These are phyloP conservation scores for Primulina tabacum DNA, from an alignment of 257 asterid species.

Conservation along the genomic window DNA sequence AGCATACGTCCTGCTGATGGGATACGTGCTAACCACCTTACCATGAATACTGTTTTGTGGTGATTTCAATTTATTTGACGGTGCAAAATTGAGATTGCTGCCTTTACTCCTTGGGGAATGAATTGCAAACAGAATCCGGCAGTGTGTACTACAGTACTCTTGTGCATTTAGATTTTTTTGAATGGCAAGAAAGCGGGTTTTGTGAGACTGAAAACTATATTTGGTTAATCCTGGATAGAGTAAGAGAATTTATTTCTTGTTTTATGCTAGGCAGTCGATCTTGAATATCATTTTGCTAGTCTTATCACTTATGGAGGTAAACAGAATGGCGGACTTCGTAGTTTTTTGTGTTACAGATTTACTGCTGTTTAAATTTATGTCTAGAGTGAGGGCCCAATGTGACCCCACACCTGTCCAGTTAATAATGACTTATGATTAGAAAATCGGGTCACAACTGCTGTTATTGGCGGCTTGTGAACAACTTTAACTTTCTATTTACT, in stretches of 20 bases:
- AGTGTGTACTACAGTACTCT: background rate
- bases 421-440: background rate
- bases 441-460: background rate
- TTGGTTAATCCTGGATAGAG: background rate
- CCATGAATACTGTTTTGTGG: too few relatives aligned
- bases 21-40: too few relatives aligned
- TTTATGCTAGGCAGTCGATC: background rate
- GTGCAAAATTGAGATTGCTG: too few relatives aligned
- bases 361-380: too few relatives aligned
- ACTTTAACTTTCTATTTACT: too few relatives aligned
- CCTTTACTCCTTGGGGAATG: background rate
- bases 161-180: background rate
- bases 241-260: background rate
- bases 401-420: conserved; percentile 12
- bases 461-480: background rate
- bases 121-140: background rate
- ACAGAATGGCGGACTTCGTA: too few relatives aligned
- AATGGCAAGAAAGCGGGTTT: background rate
- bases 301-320: too few relatives aligned
- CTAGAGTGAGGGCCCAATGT: background rate
- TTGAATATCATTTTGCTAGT: background rate
- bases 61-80: too few relatives aligned
- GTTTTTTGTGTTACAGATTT: too few relatives aligned
- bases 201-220: conserved; percentile 3
- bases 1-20: background rate